These are phyloP conservation scores for Pleurotus giganteus DNA, from an alignment of 768 basidiomycete species.

Conservation along the genomic window DNA sequence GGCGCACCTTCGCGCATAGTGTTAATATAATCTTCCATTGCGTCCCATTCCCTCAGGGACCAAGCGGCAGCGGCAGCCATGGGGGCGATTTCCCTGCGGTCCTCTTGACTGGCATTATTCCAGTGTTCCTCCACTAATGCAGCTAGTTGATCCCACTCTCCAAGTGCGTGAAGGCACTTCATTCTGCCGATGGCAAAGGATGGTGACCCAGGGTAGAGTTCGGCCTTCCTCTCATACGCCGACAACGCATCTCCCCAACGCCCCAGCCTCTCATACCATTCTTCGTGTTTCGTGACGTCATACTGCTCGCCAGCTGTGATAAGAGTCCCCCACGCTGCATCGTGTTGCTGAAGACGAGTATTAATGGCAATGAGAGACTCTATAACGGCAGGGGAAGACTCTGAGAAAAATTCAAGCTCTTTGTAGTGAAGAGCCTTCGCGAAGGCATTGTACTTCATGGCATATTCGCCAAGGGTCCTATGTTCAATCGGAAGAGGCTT, in stretches of 20 bases:
- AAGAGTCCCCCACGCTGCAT: conserved; percentile 97
- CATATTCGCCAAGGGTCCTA: conserved; percentile 89
- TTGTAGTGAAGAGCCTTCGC: conserved; percentile 99
- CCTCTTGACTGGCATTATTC: conserved; percentile 78
- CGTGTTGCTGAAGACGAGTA: conserved; percentile 93
- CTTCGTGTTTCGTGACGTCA: conserved; percentile 89
- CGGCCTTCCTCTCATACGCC: conserved; percentile 79
- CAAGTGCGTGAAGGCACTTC: conserved; percentile 95
- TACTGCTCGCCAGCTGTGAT: conserved; percentile 87
- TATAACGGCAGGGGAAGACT: conserved; percentile 86
- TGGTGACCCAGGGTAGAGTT: conserved; percentile 70
- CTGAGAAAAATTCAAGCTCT: conserved; percentile 93
- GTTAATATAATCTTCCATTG: conserved; percentile 95
- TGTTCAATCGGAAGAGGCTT: conserved; percentile 93
- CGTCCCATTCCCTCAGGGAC: conserved; percentile 96
- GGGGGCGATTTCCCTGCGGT: conserved; percentile 88
- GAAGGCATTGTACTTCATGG: conserved; percentile 89
- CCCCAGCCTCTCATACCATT: conserved; percentile 97
- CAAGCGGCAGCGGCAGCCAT: conserved; percentile 97
- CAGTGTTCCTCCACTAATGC: conserved; percentile 86
- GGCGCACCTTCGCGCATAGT: conserved; percentile 93
- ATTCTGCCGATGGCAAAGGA: conserved; percentile 87
- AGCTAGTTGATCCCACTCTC: conserved; percentile 94
- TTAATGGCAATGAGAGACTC: conserved; percentile 96
- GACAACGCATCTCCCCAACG: conserved; percentile 92